Evolutionary conservation across 495 filamentous ascomycete species (phyloP).

Genomic region (Annulohypoxylon stygium): DNA sequence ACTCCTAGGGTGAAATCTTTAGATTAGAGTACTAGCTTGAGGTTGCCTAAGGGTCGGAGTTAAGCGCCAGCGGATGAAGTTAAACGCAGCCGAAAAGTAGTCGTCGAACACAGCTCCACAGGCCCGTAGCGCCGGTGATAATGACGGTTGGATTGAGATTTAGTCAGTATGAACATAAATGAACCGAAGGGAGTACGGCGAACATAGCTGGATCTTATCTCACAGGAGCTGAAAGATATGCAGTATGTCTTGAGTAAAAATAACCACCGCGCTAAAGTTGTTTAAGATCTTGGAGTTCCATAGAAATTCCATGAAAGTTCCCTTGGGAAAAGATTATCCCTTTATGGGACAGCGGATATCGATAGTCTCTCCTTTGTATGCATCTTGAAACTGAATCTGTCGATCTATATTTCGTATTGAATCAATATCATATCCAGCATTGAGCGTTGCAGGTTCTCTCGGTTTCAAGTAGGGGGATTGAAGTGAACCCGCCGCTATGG

Average conservation of each 20-base stretch:
- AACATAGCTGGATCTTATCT: background rate
- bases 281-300: background rate
- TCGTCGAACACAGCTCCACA: background rate
- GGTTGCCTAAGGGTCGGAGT: background rate
- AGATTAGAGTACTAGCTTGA: background rate
- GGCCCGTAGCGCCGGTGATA: background rate
- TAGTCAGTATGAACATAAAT: background rate
- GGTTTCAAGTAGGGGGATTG: background rate
- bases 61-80: background rate
- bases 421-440: background rate
- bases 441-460: background rate
- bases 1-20: too few species aligned
- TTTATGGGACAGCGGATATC: background rate
- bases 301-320: background rate
- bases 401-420: conserved; percentile 2
- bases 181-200: background rate
- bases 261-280: background rate
- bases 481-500: background rate
- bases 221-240: background rate
- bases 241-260: background rate
- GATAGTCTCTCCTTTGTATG: background rate
- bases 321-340: background rate
- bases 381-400: background rate
- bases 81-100: background rate
- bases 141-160: background rate